Percentiles rank a stretch among this genome's conserved stretches.
Conservation (phyloP, 306 rosid species). For the Citrullus amarus region DNA sequence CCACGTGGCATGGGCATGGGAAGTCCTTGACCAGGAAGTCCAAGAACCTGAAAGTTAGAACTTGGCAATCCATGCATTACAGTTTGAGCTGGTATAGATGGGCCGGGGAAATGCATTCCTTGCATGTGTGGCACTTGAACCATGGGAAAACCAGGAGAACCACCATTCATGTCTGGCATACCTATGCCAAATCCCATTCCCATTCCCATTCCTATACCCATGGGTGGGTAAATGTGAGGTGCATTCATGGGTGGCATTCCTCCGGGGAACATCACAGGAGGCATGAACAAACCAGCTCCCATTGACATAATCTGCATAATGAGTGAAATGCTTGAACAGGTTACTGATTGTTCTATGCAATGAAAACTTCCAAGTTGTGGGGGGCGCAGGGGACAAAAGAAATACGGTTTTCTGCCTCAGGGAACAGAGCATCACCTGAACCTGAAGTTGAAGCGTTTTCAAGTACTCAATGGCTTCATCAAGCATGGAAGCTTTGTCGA, state of each 20-base stretch:
- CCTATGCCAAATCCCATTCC: slow-evolving; percentile 65
- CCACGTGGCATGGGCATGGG: slow-evolving; percentile 39
- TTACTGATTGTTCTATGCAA: neutral
- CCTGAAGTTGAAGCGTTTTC: slow-evolving; percentile 76
- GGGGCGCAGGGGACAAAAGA: neutral
- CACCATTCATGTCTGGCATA: slow-evolving; percentile 59
- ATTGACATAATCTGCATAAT: slow-evolving; percentile 74
- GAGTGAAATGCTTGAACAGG: slow-evolving; percentile 7
- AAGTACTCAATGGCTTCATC: slow-evolving; percentile 91
- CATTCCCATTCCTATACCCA: slow-evolving; percentile 62
- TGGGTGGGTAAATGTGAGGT: slow-evolving; percentile 43
- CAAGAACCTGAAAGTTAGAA: slow-evolving; percentile 50
- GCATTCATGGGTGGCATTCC: slow-evolving; percentile 75
- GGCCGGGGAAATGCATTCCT: slow-evolving; percentile 54
- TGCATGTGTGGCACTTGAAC: slow-evolving; percentile 65
- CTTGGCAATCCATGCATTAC: slow-evolving; percentile 50
- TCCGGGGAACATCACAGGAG: slow-evolving; percentile 59
- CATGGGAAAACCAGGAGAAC: slow-evolving; percentile 54
- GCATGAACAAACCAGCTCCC: slow-evolving; percentile 75
- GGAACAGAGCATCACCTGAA: slow-evolving; percentile 34
- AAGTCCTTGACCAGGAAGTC: slow-evolving; percentile 64
- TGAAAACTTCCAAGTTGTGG: neutral
- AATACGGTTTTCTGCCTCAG: neutral
- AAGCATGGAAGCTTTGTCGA: slow-evolving; percentile 91
- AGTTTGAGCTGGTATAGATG: slow-evolving; percentile 41